These are phyloP conservation scores for Bipolaris cookei DNA, from an alignment of 2,329 filamentous ascomycete genomes.

Conservation along the genomic window DNA sequence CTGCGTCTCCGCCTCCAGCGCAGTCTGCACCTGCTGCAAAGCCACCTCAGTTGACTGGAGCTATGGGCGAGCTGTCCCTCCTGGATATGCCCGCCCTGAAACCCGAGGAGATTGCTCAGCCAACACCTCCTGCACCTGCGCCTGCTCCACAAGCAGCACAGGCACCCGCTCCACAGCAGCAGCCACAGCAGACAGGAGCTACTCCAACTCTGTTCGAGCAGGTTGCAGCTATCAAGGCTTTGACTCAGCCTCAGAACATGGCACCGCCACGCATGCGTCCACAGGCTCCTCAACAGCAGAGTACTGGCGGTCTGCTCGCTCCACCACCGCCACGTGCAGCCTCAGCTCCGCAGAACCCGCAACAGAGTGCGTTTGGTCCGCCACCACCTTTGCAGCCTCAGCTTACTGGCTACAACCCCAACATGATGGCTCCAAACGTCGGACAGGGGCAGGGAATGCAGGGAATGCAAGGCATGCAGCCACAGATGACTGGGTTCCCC, in stretches of 20 bases:
- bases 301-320: constrained; percentile 68
- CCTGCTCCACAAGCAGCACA: constrained; percentile 53
- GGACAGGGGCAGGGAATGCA: constrained; percentile 56
- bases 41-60: constrained; percentile 62
- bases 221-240: constrained; percentile 48
- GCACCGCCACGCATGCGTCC: constrained; percentile 69
- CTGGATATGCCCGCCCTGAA: constrained; percentile 57
- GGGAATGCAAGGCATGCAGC: constrained; percentile 35
- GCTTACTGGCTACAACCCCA: constrained; percentile 71
- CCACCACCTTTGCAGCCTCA: constrained; percentile 79
- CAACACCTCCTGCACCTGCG: constrained; percentile 42
- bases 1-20: constrained; percentile 49
- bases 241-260: constrained; percentile 46
- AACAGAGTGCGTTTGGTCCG: constrained; percentile 72
- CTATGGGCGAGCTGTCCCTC: constrained; percentile 72
- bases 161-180: constrained; percentile 43
- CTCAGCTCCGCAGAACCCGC: constrained; percentile 81
- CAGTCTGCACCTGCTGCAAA: constrained; percentile 49
- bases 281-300: constrained; percentile 68
- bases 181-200: constrained; percentile 54
- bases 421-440: constrained; percentile 66
- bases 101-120: constrained; percentile 50
- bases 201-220: constrained; percentile 47
- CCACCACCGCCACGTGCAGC: constrained; percentile 82
- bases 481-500: constrained; percentile 50